Percentiles rank a stretch among this genome's conserved stretches.
Conservation (phyloP, 768 basidiomycete species). For the Sarcomyxa edulis region DNA sequence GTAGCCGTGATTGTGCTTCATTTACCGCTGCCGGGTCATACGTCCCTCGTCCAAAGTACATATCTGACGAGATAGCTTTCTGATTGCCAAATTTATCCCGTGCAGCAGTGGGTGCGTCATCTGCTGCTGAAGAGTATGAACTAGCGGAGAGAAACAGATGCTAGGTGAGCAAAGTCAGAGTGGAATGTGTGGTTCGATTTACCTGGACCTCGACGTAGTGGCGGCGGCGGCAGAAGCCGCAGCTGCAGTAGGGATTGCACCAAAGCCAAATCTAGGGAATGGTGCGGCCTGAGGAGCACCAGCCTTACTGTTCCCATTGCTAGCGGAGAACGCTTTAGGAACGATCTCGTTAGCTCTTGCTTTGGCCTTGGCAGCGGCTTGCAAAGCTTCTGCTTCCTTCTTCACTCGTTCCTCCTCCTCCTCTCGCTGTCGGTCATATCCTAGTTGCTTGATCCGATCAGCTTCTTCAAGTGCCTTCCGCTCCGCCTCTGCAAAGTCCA, state of each 20-base stretch:
- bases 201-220: conserved; percentile 29
- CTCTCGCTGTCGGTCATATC: conserved; percentile 84
- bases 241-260: conserved; percentile 65
- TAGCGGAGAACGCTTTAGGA: conserved; percentile 22
- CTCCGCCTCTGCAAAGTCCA: conserved; percentile 95
- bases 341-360: conserved; percentile 30
- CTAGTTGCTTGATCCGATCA: conserved; percentile 85
- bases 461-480: conserved; percentile 87
- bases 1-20: conserved; percentile 80
- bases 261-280: conserved; percentile 80
- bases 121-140: conserved; percentile 14
- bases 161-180: conserved; percentile 2
- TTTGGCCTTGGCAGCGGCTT: conserved; percentile 18
- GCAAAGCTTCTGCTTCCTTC: conserved; percentile 52
- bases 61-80: conserved; percentile 96
- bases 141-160: neutral
- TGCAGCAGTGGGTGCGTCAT: conserved; percentile 72
- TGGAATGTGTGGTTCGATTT: conserved; percentile 2
- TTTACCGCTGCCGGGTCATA: conserved; percentile 70
- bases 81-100: conserved; percentile 89
- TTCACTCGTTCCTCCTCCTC: conserved; percentile 75
- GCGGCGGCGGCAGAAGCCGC: conserved; percentile 42
- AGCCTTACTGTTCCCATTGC: conserved; percentile 5
- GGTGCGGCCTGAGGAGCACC: neutral
- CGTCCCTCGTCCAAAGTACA: conserved; percentile 88